phyloP scores from a whole-genome alignment of 2,329 filamentous ascomycete species.

The Colletotrichum spaethianum region DNA sequence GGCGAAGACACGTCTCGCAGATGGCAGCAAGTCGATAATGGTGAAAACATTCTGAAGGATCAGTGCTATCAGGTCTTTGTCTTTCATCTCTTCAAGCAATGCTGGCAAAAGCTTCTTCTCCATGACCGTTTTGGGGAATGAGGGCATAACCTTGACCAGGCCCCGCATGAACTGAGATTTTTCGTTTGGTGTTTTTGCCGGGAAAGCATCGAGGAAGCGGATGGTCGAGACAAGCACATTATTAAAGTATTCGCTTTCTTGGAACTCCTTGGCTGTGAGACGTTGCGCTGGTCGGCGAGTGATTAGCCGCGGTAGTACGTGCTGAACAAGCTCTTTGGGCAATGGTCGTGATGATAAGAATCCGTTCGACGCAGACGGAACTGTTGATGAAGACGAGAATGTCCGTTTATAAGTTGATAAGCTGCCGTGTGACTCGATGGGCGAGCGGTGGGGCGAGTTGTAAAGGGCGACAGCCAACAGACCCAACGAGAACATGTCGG shows the following conservation, averaged over 20 bases:
- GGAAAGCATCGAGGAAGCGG: slow-evolving; percentile 91
- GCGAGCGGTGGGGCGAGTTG: slow-evolving; percentile 93
- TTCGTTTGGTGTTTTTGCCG: slow-evolving; percentile 91
- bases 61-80: slow-evolving; percentile 85
- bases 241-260: slow-evolving; percentile 96
- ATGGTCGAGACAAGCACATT: slow-evolving; percentile 97
- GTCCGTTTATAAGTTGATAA: slow-evolving; percentile 87
- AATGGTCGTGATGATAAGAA: slow-evolving; percentile 86
- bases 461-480: slow-evolving; percentile 91
- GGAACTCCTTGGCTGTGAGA: slow-evolving; percentile 90
- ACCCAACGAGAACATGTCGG: slow-evolving; percentile 95
- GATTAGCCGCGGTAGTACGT: slow-evolving; percentile 88
- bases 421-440: slow-evolving; percentile 85
- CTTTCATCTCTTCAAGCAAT: slow-evolving; percentile 93
- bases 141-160: slow-evolving; percentile 86
- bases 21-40: slow-evolving; percentile 84
- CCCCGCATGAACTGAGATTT: slow-evolving; percentile 94
- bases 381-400: slow-evolving; percentile 82
- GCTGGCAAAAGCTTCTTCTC: slow-evolving; percentile 95
- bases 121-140: slow-evolving; percentile 93
- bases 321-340: slow-evolving; percentile 81
- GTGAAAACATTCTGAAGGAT: slow-evolving; percentile 95
- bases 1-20: slow-evolving; percentile 82
- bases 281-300: slow-evolving; percentile 89
- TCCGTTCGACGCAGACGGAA: slow-evolving; percentile 85